Evolutionary conservation across 306 rosid genomes (phyloP), one percentile per base, ranked within the genome.

Genomic region (Morella rubra): DNA sequence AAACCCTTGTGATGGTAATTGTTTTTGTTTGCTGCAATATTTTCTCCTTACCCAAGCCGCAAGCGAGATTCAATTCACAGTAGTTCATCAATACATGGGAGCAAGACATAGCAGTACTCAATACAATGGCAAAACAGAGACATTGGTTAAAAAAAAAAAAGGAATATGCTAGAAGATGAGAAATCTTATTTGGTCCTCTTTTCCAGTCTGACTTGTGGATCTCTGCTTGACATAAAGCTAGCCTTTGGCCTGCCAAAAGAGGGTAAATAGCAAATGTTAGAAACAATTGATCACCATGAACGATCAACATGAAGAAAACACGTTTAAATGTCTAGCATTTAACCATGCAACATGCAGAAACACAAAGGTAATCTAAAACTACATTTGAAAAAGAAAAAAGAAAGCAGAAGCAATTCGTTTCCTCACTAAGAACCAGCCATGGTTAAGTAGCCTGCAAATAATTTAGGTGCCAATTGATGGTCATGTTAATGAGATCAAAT

Each of bases 221-320:
- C 70, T 18, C 2, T 32, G 70, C 49, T 15, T 65, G 14, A 40
- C 15, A 40, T 41, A 41, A 8, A 65, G 49, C 70, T 65, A 65
- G 49, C 70, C 70, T 65, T 65, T 49, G 18, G 70, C 70, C 70
- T 65, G 70, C 70, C 70, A 65, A 65, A 41, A 14, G 18, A 65
- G 70, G 20, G 70, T 42, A 65, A 9, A 18, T 11, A 6, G 14
- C 49, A 41, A 42, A 40, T 19, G 41, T 65, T 64, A 40, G 1
- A 65, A n/a, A 41, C 70, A 65, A 47, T 40, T 41, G 0, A 41
- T 16, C 24, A 40, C 8, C 2, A 65, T 18, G 19, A 18, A 41
- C 41, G 49, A 44, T 16, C 6, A 65, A 7, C 13, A 41, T 8
- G 9, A 40, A 65, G 49, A 65, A 1, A 13, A 27, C 32, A 27